Percentiles rank a stretch among this genome's conserved stretches.
phyloP scores from a whole-genome alignment of 306 rosid genomes.

The Pyrus bretschneideri region DNA sequence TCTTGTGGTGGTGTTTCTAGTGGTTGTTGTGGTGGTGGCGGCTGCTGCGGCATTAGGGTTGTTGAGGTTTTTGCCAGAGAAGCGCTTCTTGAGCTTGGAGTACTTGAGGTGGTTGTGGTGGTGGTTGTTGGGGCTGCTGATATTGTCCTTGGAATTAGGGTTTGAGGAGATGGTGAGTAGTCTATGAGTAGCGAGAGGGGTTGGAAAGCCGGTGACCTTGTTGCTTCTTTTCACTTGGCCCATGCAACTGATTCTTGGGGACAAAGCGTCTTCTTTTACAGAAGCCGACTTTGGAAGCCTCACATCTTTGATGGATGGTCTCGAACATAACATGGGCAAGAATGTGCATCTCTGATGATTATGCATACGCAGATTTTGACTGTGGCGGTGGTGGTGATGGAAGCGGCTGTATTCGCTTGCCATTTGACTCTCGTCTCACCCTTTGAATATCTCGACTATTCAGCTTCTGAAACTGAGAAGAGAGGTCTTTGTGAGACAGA shows the following conservation, averaged over 20 bases:
- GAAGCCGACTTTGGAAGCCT: slow-evolving; percentile 27
- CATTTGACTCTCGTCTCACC: slow-evolving; percentile 21
- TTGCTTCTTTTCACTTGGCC: slow-evolving; percentile 90
- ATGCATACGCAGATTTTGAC: slow-evolving; percentile 8
- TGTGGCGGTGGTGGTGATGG: slow-evolving; percentile 9
- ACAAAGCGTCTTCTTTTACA: slow-evolving; percentile 41
- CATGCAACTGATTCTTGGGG: slow-evolving; percentile 90
- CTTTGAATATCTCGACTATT: not conserved
- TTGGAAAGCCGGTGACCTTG: slow-evolving; percentile 56
- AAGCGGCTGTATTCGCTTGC: slow-evolving; percentile 35
- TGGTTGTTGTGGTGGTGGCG: slow-evolving; percentile 4
- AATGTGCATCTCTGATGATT: slow-evolving; percentile 41
- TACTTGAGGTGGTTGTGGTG: slow-evolving; percentile 24
- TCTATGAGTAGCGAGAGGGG: slow-evolving; percentile 25
- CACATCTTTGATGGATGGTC: slow-evolving; percentile 38
- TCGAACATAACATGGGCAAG: slow-evolving; percentile 84
- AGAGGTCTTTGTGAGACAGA: too few species aligned
- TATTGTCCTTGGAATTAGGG: not conserved
- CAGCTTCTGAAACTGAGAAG: not conserved
- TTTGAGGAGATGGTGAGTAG: slow-evolving; percentile 1
- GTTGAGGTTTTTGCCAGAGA: slow-evolving; percentile 47
- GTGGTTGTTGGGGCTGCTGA: slow-evolving; percentile 17
- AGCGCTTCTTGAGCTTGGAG: slow-evolving; percentile 64
- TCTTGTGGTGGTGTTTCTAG: slow-evolving; percentile 1
- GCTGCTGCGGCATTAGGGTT: not conserved